Evolutionary conservation across 345 rosid genomes (phyloP).

Genomic region (Citropsis articulata): DNA sequence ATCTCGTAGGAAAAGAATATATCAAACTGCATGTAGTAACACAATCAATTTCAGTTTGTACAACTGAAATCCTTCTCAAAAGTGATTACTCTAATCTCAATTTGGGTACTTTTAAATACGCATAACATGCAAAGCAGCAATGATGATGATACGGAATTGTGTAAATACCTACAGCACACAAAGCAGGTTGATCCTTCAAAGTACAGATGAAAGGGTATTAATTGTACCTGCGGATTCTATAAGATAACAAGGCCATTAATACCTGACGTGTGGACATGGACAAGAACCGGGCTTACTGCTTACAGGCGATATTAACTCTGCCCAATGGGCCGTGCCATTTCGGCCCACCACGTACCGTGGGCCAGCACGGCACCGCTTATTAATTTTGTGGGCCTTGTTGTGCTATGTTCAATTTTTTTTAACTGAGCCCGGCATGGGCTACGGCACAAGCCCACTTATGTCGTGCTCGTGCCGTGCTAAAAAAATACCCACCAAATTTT

Average conservation of each 20-base stretch:
- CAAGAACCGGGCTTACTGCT: neutral
- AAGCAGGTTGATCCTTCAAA: neutral
- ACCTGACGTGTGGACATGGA: neutral
- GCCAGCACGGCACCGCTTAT: too few species aligned
- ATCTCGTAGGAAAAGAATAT: conserved; percentile 23
- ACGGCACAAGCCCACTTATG: too few species aligned
- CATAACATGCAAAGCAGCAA: neutral
- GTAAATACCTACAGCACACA: neutral
- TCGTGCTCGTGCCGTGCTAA: too few species aligned
- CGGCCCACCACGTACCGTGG: too few species aligned
- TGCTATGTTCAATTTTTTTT: too few species aligned
- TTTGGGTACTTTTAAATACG: neutral
- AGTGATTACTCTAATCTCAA: neutral
- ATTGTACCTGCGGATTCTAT: neutral
- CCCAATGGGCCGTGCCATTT: too few species aligned
- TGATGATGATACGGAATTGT: too few species aligned
- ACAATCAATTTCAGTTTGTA: conserved; percentile 38
- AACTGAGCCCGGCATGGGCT: too few species aligned
- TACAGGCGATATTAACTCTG: neutral
- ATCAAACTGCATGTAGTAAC: conserved; percentile 30
- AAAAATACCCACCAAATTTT: too few species aligned
- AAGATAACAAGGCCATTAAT: neutral
- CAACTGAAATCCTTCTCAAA: conserved; percentile 14
- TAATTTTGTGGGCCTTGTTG: too few species aligned
- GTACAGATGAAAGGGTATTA: neutral